Evolutionary conservation across 2,329 filamentous ascomycete species (phyloP).

Genomic region (Fusarium sp.): DNA sequence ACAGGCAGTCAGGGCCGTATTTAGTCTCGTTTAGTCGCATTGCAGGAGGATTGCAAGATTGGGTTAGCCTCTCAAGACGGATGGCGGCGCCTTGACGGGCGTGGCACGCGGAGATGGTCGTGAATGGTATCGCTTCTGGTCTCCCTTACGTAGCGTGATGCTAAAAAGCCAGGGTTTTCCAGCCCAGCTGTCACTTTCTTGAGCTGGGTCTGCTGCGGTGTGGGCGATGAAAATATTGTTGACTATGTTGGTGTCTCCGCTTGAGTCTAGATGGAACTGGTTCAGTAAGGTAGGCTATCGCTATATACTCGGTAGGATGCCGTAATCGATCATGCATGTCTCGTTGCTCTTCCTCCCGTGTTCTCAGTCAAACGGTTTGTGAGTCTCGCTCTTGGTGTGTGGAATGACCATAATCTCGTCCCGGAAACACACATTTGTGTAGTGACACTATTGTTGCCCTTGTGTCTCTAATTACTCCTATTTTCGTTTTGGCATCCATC

Average conservation of each 20-base stretch:
- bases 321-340: background rate
- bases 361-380: background rate
- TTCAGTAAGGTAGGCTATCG: background rate
- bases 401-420: constrained; percentile 21
- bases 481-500: background rate
- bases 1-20: constrained; percentile 4
- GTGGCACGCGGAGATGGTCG: constrained; percentile 9
- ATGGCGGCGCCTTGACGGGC: constrained; percentile 15
- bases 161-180: background rate
- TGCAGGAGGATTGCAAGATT: background rate
- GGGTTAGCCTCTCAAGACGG: constrained; percentile 11
- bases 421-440: constrained; percentile 25
- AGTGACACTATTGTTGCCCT: background rate
- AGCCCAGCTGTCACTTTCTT: constrained; percentile 4
- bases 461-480: constrained; percentile 4
- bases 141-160: background rate
- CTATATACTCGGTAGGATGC: background rate
- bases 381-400: background rate
- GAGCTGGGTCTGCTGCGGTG: constrained; percentile 5
- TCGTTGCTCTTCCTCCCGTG: background rate
- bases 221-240: background rate
- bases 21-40: constrained; percentile 18
- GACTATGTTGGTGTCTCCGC: background rate
- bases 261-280: background rate
- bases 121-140: constrained; percentile 25